Base-by-base conservation (phyloP, 1,284 basidiomycete genomes). In the Agroathelia rolfsii region DNA sequence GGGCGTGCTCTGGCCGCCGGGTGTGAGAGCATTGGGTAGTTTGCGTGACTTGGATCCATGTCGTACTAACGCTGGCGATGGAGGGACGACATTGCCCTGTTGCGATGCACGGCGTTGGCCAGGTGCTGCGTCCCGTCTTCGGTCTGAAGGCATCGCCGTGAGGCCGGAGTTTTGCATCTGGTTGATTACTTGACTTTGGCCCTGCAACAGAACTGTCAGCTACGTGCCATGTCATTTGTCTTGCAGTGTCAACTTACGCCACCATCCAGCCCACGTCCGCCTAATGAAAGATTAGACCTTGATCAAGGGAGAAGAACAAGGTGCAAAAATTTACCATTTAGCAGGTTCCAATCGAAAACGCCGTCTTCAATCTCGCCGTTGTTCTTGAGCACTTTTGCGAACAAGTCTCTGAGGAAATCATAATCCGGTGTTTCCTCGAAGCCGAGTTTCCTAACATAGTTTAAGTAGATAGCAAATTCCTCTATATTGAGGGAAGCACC, bases 181-280 rank as follows among this genome's bases (percentile, higher is more conserved):
- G 20, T 69, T 58, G 20, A 76, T 53, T 34, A 75, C 68, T 47
- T 76, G 70, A 45, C 62, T 72, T 51, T 76, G 72, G 33, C 69
- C 68, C 64, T 71, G 46, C 31, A 27, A 36, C 35, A 28, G 29
- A 34, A 37, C 21, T 35, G 26, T 55, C 24, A 53, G 41, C 18
- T 22, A n/a, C 30, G 26, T 6, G n/a, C 12, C 14, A 37, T 22
- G 15, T 11, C 15, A 31, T n/a, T 5, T 14, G n/a, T 9, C 34
- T 35, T 30, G 15, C 14, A 59, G 78, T 49, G 50, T 88, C 85
- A 50, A 74, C 63, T 26, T 80, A 79, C 23, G 72, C 75, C 61
- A 97, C 92, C n/a, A n/a, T n/a, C 92, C 93, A 97, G 35, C 94
- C 94, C 61, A 89, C 85, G 28, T n/a, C 90, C 93, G 46, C 79